These are phyloP conservation scores for Aspergillus puulaauensis DNA, from an alignment of 2,329 filamentous ascomycete species.

Conservation along the genomic window DNA sequence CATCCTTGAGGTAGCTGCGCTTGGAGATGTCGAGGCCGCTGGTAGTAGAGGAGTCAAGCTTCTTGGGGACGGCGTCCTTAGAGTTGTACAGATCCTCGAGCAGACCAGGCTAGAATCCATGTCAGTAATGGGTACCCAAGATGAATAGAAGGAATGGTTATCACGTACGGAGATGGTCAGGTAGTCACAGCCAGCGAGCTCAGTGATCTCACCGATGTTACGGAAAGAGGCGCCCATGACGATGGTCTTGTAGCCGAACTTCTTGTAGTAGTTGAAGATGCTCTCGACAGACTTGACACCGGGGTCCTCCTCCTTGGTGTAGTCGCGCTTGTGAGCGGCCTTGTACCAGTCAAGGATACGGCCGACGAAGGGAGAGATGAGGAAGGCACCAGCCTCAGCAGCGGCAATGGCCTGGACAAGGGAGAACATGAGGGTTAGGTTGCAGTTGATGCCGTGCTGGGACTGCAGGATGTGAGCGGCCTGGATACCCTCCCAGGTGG, in stretches of 20 bases:
- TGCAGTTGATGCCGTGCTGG: constrained; percentile 95
- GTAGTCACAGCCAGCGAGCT: constrained; percentile 98
- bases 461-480: constrained; percentile 94
- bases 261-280: constrained; percentile 99
- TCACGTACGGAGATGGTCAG: constrained; percentile 85
- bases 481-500: constrained; percentile 99
- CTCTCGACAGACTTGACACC: constrained; percentile 89
- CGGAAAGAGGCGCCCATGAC: constrained; percentile 99
- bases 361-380: constrained; percentile 98
- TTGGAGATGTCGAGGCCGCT: constrained; percentile 73
- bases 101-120: constrained; percentile 69
- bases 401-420: constrained; percentile 90
- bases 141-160: neutral
- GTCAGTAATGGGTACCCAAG: constrained; percentile 16
- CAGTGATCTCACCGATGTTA: constrained; percentile 93
- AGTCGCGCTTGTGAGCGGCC: constrained; percentile 91
- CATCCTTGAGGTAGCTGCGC: constrained; percentile 87
- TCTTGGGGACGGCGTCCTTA: constrained; percentile 77
- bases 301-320: constrained; percentile 84
- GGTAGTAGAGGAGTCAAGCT: constrained; percentile 75
- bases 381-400: constrained; percentile 91
- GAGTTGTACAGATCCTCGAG: constrained; percentile 94
- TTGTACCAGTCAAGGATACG: constrained; percentile 99
- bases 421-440: constrained; percentile 99
- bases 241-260: constrained; percentile 97